Evolutionary conservation across 2,329 filamentous ascomycete genomes (phyloP), one percentile per base, ranked within the genome.

Genomic region (Hypoxylon sp.): DNA sequence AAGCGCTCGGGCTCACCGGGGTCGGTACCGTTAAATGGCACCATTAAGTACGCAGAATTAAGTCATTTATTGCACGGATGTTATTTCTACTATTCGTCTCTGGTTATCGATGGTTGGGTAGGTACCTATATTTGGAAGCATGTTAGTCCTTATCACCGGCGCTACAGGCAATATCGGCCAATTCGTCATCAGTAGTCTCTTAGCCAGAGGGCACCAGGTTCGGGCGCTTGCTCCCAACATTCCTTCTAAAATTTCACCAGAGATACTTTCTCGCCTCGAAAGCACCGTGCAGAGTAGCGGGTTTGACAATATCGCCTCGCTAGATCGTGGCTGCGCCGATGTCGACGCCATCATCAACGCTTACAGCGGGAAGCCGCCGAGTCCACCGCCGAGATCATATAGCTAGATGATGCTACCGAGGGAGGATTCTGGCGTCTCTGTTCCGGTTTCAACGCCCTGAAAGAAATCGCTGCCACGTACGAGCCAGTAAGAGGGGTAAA

Each of bases 71-170:
- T 30, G 6, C 7, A 30, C 6, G 28, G 28, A 30, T 7, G 28
- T 30, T 6, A 30, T 30, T 30, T 30, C 28, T 30, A 6, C 6
- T 30, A 9, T 30, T 30, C 28, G 6, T 30, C 28, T 6, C 28
- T 30, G 9, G 5, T 30, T 30, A 30, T 30, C 28, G 28, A 30
- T 30, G 2, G 9, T 30, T 30, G 6, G 28, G 28, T 30, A 30
- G 28, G 28, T 30, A 7, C 28, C 28, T 30, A 30, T 10, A n/a
- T 46, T 43, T 25, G 17, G 19, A 30, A 30, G 7, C 34, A 73
- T 81, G 79, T 73, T 81, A 28, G 73, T 81, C 17, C 75, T 80
- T 19, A 76, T 81, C 52, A 76, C 76, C 10, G 79, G 79, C 30
- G 75, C 78, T 14, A 79, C 78, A 1, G 79, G 80, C 57, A 76